Evolutionary conservation across 768 basidiomycete genomes (phyloP).

Genomic region (Suillus plorans): DNA sequence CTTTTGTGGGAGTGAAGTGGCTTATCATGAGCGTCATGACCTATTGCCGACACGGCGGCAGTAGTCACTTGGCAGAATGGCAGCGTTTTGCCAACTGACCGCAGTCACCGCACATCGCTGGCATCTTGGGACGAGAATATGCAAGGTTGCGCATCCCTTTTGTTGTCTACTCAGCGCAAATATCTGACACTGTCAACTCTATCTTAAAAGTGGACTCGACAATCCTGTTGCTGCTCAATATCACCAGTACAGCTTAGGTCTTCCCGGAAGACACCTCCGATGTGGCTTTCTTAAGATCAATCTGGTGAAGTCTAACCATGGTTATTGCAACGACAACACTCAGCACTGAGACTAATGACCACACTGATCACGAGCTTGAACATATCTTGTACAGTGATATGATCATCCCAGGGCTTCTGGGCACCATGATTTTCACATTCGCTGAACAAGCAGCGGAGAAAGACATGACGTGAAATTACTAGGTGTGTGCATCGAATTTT

Average conservation of each 20-base stretch:
- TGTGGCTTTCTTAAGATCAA: constrained; percentile 8
- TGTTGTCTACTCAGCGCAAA: no score
- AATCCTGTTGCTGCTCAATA: constrained; percentile 1
- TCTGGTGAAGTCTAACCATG: background rate
- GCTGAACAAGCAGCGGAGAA: constrained; percentile 3
- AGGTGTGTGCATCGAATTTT: background rate
- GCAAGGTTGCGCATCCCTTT: no score
- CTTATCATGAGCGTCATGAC: no score
- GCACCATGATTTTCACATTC: constrained; percentile 9
- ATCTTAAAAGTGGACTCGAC: no score
- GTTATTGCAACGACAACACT: background rate
- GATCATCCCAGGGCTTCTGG: constrained; percentile 8
- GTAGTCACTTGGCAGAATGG: no score
- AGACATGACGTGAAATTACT: constrained; percentile 1
- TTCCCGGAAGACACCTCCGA: background rate
- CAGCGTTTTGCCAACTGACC: no score
- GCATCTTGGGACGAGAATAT: no score
- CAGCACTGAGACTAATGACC: background rate
- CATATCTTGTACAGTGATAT: background rate
- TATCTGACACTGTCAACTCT: no score
- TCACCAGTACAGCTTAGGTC: constrained; percentile 1
- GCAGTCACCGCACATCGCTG: background rate
- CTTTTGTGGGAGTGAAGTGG: no score
- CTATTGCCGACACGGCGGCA: no score
- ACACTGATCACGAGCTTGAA: constrained; percentile 7